Base-by-base conservation (phyloP, 805 yeast genomes). In the Kurtzmaniella cleridarum region DNA sequence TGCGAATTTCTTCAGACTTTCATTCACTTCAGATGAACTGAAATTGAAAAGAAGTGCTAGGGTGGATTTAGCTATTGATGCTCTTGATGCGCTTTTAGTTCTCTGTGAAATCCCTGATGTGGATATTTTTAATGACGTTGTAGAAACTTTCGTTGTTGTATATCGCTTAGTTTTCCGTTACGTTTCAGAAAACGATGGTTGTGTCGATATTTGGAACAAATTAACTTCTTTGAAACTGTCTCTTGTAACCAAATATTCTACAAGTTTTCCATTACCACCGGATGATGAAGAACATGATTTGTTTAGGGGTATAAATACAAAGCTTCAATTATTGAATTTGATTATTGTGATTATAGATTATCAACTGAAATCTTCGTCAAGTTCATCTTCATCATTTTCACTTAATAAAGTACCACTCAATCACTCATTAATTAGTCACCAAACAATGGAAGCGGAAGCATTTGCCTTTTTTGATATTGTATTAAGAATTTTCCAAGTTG, bases 251-350 rank as follows among this genome's bases (percentile, higher is more conserved):
- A 71, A 78, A 41, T 86, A 87, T 79, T 75, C 71, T 16, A 56
- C 77, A 3, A 62, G 54, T 3, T 79, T 69, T 48, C 88, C 87
- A 3, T 66, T 78, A 40, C 57, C 62, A 15, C 60, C 70, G 12
- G 77, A 69, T 39, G 64, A 68, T 40, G 63, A 60, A 16, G 85
- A 76, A 43, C 66, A 69, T 28, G 80, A 76, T 47, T 49, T 59
- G 24, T 51, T 64, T 27, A 71, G 80, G 55, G 73, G 78, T 34
- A 59, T 79, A 29, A 78, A 83, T 11, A 64, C 79, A 34, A 79
- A 76, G 56, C 62, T 84, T n/a, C 81, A 90, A 23, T 67, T 83
- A n/a, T 65, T 82, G 38, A 86, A 84, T 59, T 79, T 90, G 42
- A 75, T 87, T 9, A 78, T 60, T 41, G 48, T 62, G 5, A 67